Evolutionary conservation across 768 basidiomycete genomes (phyloP).

Genomic region (Boletales sp.): DNA sequence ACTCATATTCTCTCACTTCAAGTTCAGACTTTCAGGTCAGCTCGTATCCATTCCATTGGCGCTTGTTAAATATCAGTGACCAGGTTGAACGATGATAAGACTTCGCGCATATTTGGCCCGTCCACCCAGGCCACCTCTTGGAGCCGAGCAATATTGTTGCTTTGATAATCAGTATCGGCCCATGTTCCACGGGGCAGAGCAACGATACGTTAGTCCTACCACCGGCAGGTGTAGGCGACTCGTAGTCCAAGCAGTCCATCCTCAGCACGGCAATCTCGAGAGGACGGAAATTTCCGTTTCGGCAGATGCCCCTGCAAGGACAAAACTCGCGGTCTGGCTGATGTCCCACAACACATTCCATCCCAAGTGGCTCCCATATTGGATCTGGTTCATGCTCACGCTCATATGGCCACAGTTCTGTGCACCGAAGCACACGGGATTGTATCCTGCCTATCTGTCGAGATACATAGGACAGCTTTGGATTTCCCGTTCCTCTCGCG

Average conservation of each 20-base stretch:
- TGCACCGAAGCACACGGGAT: background rate
- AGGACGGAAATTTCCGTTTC: background rate
- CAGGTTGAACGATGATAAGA: no score
- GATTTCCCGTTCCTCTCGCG: slow-evolving; percentile 18
- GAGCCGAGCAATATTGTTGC: background rate
- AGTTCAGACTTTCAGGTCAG: no score
- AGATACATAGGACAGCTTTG: slow-evolving; percentile 22
- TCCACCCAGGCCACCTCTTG: no score
- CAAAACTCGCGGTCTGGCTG: slow-evolving; percentile 19
- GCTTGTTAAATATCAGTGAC: no score
- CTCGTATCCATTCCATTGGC: no score
- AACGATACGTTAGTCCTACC: slow-evolving; percentile 22
- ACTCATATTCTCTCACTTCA: no score
- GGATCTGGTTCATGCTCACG: slow-evolving; percentile 15
- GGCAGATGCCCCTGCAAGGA: background rate
- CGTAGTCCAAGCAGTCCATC: slow-evolving; percentile 20
- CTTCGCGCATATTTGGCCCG: no score
- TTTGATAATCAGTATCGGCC: slow-evolving; percentile 17
- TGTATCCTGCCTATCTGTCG: slow-evolving; percentile 17
- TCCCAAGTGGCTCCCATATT: slow-evolving; percentile 12
- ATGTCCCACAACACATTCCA: background rate
- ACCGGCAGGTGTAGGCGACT: slow-evolving; percentile 24
- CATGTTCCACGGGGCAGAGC: slow-evolving; percentile 7
- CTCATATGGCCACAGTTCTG: slow-evolving; percentile 14
- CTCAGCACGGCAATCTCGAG: background rate